Evolutionary conservation across 441 rosid genomes (phyloP), one percentile per base, ranked within the genome.

Genomic region (Hura crepitans): DNA sequence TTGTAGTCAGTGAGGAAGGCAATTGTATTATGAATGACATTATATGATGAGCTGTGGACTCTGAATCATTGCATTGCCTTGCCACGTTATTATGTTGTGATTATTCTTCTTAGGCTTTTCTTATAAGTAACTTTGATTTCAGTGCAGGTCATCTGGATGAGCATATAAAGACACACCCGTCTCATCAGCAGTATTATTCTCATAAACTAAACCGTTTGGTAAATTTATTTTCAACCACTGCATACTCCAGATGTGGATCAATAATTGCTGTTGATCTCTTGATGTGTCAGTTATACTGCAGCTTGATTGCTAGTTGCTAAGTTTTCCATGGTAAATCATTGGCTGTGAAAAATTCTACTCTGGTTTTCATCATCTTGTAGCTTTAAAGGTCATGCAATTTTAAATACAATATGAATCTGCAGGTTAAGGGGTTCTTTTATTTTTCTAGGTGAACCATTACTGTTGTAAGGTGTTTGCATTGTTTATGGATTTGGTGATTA

Each of bases 141-240:
- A 89, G 92, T 77, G 83, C 86, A 80, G 95, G 92, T 53, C 95
- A 89, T 81, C 76, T 89, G 82, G 79, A 87, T 66, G 84, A 89
- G 71, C 95, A 89, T 75, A 78, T 85, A 61, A 69, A 46, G 68
- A 66, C 49, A 31, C 70, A 84, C 62, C 77, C 79, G 30, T 81
- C 84, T 23, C 95, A 89, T 77, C 78, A 68, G 60, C 82, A 70
- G 54, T 89, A 75, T 81, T 89, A 82, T 82, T 89, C 95, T 55
- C 89, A 89, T 76, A 89, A 89, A 75, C 83, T 89, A 46, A 89
- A 77, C 66, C 87, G 87, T 13, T 70, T 89, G 84, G 95, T 89
- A 65, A 65, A 42, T 72, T 73, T 62, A 27, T 59, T 45, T 54
- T 37, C 27, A 18, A 22, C 25, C 31, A 46, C 35, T 0, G 6